Percentiles rank a stretch among this genome's conserved stretches.
Conservation (phyloP, 2,329 filamentous ascomycete species). For the Teratosphaeria nubilosa region DNA sequence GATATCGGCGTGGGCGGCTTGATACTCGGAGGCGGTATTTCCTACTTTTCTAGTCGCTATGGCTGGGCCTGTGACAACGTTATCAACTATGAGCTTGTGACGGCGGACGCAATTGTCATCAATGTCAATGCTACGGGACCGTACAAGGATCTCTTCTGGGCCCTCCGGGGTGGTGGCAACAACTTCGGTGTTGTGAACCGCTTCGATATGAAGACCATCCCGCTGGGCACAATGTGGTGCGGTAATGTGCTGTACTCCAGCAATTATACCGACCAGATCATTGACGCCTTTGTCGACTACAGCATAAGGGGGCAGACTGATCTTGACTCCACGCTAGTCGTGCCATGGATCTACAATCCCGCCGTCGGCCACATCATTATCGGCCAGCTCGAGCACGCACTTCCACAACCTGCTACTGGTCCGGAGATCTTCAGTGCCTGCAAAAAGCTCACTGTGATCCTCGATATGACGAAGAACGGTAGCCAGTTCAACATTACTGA, state of each 20-base stretch:
- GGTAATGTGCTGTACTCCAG: conserved; percentile 2
- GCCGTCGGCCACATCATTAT: background rate
- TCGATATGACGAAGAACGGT: background rate
- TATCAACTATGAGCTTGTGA: conserved; percentile 18
- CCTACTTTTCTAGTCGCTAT: conserved; percentile 17
- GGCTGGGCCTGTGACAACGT: conserved; percentile 24
- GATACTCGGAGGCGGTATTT: conserved; percentile 21
- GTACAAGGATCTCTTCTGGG: conserved; percentile 15
- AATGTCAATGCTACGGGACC: conserved; percentile 11
- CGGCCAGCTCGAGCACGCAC: conserved; percentile 1
- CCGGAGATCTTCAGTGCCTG: conserved; percentile 4
- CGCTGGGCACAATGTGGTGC: conserved; percentile 11
- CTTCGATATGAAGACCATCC: conserved; percentile 14
- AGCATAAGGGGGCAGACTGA: background rate
- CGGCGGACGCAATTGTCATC: conserved; percentile 14
- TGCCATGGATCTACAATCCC: conserved; percentile 1
- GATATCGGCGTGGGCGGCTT: conserved; percentile 21
- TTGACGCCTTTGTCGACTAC: conserved; percentile 2
- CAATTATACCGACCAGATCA: background rate
- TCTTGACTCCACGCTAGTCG: conserved; percentile 1
- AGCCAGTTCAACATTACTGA: conserved; percentile 5
- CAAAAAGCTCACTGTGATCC: conserved; percentile 1
- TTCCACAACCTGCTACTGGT: background rate
- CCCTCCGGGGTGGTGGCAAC: conserved; percentile 18
- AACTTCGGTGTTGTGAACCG: conserved; percentile 22